Percentiles rank a stretch among this genome's conserved stretches.
Evolutionary conservation across 495 filamentous ascomycete species (phyloP).

Genomic region (Cercophora newfieldiana): DNA sequence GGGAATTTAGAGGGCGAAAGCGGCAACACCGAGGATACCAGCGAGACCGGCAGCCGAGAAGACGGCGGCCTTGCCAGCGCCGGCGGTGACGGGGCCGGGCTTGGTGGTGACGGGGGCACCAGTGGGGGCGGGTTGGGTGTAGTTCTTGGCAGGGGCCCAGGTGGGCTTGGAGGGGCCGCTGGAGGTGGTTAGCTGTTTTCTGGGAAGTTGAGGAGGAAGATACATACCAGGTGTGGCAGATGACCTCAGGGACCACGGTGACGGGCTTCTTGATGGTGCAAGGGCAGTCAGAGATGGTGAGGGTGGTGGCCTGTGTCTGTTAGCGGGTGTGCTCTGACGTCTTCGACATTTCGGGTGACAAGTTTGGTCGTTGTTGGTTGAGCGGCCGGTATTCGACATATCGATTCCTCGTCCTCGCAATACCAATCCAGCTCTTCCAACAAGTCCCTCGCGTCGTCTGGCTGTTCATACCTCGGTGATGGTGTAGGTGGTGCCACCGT

Average conservation of each 20-base stretch:
- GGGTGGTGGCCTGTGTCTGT: constrained; percentile 62
- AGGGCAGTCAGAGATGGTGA: constrained; percentile 78
- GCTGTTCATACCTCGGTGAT: constrained; percentile 60
- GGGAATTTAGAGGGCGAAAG: constrained; percentile 69
- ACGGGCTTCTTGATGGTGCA: constrained; percentile 76
- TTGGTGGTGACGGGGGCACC: constrained; percentile 30
- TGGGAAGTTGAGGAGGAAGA: background rate
- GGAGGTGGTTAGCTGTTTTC: constrained; percentile 15
- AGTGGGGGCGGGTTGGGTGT: constrained; percentile 32
- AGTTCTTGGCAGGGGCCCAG: constrained; percentile 30
- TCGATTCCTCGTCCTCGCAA: background rate
- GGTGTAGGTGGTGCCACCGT: constrained; percentile 73
- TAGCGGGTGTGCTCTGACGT: background rate
- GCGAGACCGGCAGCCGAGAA: constrained; percentile 70
- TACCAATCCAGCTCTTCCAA: no score
- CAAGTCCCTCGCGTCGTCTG: background rate
- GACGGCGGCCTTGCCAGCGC: constrained; percentile 65
- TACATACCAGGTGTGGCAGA: constrained; percentile 67
- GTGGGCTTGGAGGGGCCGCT: constrained; percentile 9
- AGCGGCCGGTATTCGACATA: background rate
- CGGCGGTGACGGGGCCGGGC: constrained; percentile 50
- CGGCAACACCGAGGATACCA: constrained; percentile 71
- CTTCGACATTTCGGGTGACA: background rate
- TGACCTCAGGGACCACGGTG: constrained; percentile 59
- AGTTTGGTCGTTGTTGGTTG: background rate